phyloP scores from a whole-genome alignment of 2,329 filamentous ascomycete genomes.

The Fusarium euwallaceae region DNA sequence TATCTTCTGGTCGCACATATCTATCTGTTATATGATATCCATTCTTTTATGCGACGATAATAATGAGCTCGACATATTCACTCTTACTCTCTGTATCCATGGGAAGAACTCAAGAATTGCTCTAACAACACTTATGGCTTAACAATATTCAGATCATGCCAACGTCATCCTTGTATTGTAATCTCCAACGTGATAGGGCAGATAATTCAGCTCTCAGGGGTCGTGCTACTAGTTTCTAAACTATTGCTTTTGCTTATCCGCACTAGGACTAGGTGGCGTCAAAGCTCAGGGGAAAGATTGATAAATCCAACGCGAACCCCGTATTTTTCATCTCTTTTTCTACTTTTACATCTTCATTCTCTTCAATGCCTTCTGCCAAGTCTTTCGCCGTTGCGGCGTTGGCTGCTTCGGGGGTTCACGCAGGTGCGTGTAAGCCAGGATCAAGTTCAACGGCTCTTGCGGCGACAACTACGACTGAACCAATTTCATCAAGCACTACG shows the following conservation, averaged over 20 bases:
- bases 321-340: not conserved
- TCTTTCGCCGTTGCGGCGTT: constrained; percentile 20
- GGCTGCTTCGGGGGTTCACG: constrained; percentile 17
- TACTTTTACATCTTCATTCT: not conserved
- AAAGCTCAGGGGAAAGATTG: not conserved
- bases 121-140: not conserved
- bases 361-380: constrained; percentile 26
- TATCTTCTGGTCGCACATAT: not conserved
- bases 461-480: not conserved
- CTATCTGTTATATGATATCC: not conserved
- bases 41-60: not conserved
- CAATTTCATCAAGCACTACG: not conserved
- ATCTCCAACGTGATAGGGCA: not conserved
- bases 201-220: not conserved
- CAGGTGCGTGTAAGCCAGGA: constrained; percentile 1
- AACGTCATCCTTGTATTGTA: not conserved
- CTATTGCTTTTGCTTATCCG: constrained; percentile 3
- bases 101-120: not conserved
- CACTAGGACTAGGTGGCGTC: not conserved
- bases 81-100: not conserved
- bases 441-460: not conserved
- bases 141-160: not conserved
- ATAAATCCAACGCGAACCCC: constrained; percentile 2
- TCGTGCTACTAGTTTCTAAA: not conserved
- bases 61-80: not conserved